phyloP scores from a whole-genome alignment of 2,329 filamentous ascomycete genomes.

The Coniochaeta hoffmannii region DNA sequence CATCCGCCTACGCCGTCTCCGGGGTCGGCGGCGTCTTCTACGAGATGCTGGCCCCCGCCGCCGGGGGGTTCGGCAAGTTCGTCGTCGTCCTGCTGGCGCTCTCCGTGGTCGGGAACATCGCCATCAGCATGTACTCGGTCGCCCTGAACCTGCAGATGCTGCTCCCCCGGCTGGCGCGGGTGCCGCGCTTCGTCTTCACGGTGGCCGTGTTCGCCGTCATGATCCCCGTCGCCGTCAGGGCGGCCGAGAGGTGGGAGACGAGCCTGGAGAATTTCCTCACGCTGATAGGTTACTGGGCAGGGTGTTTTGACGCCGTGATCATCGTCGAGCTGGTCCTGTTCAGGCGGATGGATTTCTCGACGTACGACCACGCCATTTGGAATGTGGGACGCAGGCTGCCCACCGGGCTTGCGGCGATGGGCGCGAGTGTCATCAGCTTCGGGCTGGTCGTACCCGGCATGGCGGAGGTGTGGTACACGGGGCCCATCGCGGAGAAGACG shows the following conservation, averaged over 20 bases:
- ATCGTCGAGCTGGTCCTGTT: constrained; percentile 41
- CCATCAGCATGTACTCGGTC: constrained; percentile 29
- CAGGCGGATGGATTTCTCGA: constrained; percentile 32
- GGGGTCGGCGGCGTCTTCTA: constrained; percentile 37
- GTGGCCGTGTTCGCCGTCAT: constrained; percentile 50
- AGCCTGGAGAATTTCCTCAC: constrained; percentile 50
- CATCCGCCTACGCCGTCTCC: constrained; percentile 30
- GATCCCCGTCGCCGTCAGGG: constrained; percentile 50
- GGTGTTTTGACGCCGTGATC: constrained; percentile 44
- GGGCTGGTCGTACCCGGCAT: constrained; percentile 51
- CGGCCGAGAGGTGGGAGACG: constrained; percentile 48
- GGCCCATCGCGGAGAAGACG: constrained; percentile 50
- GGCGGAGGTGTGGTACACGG: constrained; percentile 53
- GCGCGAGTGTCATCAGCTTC: constrained; percentile 36
- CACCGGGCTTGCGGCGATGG: constrained; percentile 37
- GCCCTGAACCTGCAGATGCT: constrained; percentile 44
- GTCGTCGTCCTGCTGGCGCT: constrained; percentile 37
- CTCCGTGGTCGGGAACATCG: constrained; percentile 35
- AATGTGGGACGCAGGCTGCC: constrained; percentile 37
- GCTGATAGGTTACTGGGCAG: constrained; percentile 52
- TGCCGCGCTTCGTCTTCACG: constrained; percentile 51
- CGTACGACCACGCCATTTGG: constrained; percentile 41
- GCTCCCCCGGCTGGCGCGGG: constrained; percentile 44
- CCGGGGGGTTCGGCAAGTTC: constrained; percentile 39
- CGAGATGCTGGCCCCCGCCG: constrained; percentile 37